Evolutionary conservation across 2,329 filamentous ascomycete genomes (phyloP).

Genomic region (Fonsecaea pugnacius): DNA sequence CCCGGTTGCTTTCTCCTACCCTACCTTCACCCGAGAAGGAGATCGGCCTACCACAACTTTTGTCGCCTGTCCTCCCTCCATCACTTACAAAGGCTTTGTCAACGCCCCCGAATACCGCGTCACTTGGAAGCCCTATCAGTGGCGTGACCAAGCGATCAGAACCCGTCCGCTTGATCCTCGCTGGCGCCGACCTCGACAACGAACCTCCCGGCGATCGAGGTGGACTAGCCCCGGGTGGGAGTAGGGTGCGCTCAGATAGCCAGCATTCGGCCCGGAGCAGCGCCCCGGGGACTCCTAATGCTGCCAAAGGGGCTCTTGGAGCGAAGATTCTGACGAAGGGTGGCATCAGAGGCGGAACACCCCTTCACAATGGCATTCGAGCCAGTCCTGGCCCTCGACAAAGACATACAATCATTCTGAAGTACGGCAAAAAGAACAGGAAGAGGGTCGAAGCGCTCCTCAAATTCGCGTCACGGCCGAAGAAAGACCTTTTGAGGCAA

Average conservation of each 20-base stretch:
- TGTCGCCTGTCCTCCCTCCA: constrained; percentile 36
- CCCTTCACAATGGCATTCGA: constrained; percentile 28
- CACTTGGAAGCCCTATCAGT: constrained; percentile 27
- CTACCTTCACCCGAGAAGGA: constrained; percentile 34
- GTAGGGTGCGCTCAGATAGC: constrained; percentile 34
- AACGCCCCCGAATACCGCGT: constrained; percentile 18
- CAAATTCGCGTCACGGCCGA: constrained; percentile 44
- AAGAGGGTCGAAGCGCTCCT: constrained; percentile 54
- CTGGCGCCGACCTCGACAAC: constrained; percentile 27
- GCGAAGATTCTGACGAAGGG: constrained; percentile 28
- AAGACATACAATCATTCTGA: constrained; percentile 55
- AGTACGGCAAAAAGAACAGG: constrained; percentile 56
- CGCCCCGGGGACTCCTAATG: constrained; percentile 28
- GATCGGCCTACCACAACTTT: constrained; percentile 32
- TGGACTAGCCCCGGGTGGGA: constrained; percentile 16
- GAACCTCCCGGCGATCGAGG: constrained; percentile 18
- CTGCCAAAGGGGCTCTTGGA: constrained; percentile 19
- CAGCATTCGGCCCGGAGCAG: constrained; percentile 32
- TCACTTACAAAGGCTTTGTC: constrained; percentile 33
- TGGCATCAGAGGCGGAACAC: constrained; percentile 21
- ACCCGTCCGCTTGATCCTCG: constrained; percentile 33
- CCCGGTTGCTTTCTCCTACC: constrained; percentile 33
- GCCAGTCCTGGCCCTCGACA: constrained; percentile 36
- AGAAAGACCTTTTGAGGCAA: constrained; percentile 28
- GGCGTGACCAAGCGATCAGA: constrained; percentile 29